phyloP scores from a whole-genome alignment of 2,329 filamentous ascomycete species.

The Bretziella fagacearum region DNA sequence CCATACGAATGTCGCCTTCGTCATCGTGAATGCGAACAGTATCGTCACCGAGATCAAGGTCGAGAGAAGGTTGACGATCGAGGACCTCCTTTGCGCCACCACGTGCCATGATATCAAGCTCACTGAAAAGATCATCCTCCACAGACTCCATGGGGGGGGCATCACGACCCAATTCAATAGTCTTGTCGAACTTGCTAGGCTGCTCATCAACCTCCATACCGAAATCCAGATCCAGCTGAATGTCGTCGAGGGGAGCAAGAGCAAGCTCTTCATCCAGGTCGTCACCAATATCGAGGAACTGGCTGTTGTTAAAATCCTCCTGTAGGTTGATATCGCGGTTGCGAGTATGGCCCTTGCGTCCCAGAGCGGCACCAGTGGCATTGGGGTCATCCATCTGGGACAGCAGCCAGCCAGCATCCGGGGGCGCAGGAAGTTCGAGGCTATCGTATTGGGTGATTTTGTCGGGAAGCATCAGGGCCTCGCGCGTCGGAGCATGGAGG shows the following conservation, averaged over 20 bases:
- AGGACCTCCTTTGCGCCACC: conserved; percentile 31
- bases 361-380: conserved; percentile 29
- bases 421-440: conserved; percentile 59
- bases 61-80: conserved; percentile 39
- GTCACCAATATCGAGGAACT: conserved; percentile 57
- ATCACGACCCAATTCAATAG: conserved; percentile 81
- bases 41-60: conserved; percentile 36
- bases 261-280: conserved; percentile 39
- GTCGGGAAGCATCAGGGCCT: conserved; percentile 77
- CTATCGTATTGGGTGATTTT: conserved; percentile 83
- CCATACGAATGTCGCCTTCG: conserved; percentile 48
- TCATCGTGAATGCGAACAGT: conserved; percentile 43
- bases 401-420: conserved; percentile 71
- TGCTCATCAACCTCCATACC: conserved; percentile 57
- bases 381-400: conserved; percentile 52
- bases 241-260: conserved; percentile 42
- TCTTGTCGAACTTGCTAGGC: conserved; percentile 34
- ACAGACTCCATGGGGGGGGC: conserved; percentile 52
- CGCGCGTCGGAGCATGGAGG: conserved; percentile 63
- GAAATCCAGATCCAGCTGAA: conserved; percentile 58
- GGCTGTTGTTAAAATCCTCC: conserved; percentile 56
- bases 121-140: conserved; percentile 54
- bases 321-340: conserved; percentile 52
- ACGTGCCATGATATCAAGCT: conserved; percentile 40
- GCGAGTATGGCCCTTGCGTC: conserved; percentile 39